phyloP scores from a whole-genome alignment of 768 basidiomycete species.

The Leccinum variicolor region DNA sequence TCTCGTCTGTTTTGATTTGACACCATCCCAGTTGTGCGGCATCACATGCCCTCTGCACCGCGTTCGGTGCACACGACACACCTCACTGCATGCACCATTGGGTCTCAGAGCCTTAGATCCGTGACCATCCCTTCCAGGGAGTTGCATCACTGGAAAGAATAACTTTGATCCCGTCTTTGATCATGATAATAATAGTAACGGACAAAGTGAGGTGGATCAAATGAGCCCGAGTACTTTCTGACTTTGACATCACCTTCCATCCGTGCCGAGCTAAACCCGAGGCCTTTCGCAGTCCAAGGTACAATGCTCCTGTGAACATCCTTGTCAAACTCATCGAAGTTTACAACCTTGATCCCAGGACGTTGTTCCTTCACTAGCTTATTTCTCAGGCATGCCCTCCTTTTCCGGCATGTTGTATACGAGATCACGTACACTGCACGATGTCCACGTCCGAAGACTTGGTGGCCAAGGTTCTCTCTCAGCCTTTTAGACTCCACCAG shows the following conservation, averaged over 20 bases:
- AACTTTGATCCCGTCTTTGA: not conserved
- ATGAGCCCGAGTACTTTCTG: conserved; percentile 11
- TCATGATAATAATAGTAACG: not conserved
- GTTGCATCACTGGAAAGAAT: conserved; percentile 11
- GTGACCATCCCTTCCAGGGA: conserved; percentile 3
- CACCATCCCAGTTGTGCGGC: conserved; percentile 14
- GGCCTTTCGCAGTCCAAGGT: conserved; percentile 19
- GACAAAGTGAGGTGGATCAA: not conserved
- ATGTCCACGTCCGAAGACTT: conserved; percentile 7
- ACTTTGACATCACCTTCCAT: conserved; percentile 19
- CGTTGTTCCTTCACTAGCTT: not conserved
- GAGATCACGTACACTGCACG: conserved; percentile 27
- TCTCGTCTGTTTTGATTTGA: conserved; percentile 19
- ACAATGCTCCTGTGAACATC: conserved; percentile 12
- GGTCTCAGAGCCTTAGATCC: conserved; percentile 2
- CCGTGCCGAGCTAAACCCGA: conserved; percentile 17
- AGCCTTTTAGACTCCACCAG: conserved; percentile 23
- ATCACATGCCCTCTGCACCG: conserved; percentile 22
- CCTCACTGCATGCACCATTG: conserved; percentile 1
- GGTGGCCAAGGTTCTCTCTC: conserved; percentile 16
- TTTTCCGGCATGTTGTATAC: conserved; percentile 14
- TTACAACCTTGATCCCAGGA: conserved; percentile 11
- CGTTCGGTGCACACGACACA: conserved; percentile 1
- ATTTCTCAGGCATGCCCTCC: conserved; percentile 26
- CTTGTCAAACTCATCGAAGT: not conserved